Percentiles rank a stretch among this genome's conserved stretches.
phyloP scores from a whole-genome alignment of 2,329 filamentous ascomycete genomes.

The Chaetomiaceae sp. region DNA sequence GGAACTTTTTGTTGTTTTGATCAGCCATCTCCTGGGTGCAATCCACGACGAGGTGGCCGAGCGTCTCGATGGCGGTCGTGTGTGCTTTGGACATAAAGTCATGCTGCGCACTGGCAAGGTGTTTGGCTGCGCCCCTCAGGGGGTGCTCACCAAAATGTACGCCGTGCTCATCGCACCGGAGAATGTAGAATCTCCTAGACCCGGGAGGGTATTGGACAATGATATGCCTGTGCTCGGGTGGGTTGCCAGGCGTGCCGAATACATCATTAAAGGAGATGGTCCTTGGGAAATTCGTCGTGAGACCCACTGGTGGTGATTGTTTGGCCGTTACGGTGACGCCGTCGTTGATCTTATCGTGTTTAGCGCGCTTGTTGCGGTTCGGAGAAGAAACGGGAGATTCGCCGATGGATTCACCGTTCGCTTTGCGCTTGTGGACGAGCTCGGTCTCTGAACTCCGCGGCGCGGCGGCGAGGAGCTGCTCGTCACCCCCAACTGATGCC shows the following conservation, averaged over 20 bases:
- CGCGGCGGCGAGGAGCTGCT: background rate
- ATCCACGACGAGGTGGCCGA: slow-evolving; percentile 32
- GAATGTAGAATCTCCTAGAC: slow-evolving; percentile 31
- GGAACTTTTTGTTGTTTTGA: slow-evolving; percentile 31
- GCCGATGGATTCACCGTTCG: slow-evolving; percentile 3
- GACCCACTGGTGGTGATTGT: background rate
- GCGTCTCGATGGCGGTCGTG: slow-evolving; percentile 26
- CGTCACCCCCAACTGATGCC: background rate
- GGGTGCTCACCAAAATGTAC: slow-evolving; percentile 33
- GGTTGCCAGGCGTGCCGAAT: slow-evolving; percentile 22
- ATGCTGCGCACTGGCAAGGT: slow-evolving; percentile 30
- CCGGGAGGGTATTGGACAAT: slow-evolving; percentile 28
- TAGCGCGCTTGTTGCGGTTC: slow-evolving; percentile 8
- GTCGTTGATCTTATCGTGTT: background rate
- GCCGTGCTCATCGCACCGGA: slow-evolving; percentile 35
- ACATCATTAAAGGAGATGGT: slow-evolving; percentile 33
- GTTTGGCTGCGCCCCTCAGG: slow-evolving; percentile 34
- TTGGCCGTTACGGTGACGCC: background rate
- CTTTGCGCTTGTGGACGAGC: slow-evolving; percentile 9
- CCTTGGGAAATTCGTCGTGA: background rate
- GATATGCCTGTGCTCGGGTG: slow-evolving; percentile 29
- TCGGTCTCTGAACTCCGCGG: background rate
- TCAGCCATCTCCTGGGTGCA: slow-evolving; percentile 28
- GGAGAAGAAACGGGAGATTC: background rate
- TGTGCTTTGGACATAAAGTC: slow-evolving; percentile 27